Conservation (phyloP, 2,329 filamentous ascomycete species). For the Botrytis medusae region DNA sequence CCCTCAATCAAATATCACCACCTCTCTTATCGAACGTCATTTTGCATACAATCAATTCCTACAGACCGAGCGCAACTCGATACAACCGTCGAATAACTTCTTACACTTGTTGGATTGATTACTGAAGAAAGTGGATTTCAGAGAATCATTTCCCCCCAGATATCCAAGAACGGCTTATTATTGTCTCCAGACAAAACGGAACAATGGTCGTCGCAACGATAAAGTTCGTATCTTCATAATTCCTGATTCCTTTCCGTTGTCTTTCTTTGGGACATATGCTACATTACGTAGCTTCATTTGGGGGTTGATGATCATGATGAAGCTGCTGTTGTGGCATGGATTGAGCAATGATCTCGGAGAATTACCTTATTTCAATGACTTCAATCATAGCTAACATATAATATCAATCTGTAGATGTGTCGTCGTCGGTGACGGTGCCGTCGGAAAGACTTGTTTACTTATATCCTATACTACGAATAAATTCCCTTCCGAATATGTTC, state of each 20-base stretch:
- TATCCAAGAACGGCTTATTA: neutral
- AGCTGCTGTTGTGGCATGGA: conserved; percentile 1
- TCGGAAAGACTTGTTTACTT: conserved; percentile 97
- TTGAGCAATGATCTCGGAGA: neutral
- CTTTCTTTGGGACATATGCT: neutral
- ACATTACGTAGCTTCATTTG: neutral
- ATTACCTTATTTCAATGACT: neutral
- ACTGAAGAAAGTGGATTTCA: neutral
- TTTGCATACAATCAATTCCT: conserved; percentile 11
- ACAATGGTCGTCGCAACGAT: conserved; percentile 59
- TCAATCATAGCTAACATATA: conserved; percentile 17
- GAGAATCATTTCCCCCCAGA: neutral
- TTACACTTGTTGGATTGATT: neutral
- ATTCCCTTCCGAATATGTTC: conserved; percentile 99
- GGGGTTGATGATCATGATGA: neutral
- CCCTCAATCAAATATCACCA: neutral
- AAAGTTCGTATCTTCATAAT: conserved; percentile 50
- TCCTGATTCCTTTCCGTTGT: conserved; percentile 1
- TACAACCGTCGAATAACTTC: neutral
- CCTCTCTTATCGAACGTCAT: conserved; percentile 11
- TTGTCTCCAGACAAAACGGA: conserved; percentile 19
- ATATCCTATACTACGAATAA: conserved; percentile 99
- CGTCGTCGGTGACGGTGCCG: conserved; percentile 97
- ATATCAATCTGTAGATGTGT: conserved; percentile 69
- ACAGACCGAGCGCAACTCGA: conserved; percentile 5